phyloP scores from a whole-genome alignment of 2,329 filamentous ascomycete genomes.

The Lecanicillium sp. region DNA sequence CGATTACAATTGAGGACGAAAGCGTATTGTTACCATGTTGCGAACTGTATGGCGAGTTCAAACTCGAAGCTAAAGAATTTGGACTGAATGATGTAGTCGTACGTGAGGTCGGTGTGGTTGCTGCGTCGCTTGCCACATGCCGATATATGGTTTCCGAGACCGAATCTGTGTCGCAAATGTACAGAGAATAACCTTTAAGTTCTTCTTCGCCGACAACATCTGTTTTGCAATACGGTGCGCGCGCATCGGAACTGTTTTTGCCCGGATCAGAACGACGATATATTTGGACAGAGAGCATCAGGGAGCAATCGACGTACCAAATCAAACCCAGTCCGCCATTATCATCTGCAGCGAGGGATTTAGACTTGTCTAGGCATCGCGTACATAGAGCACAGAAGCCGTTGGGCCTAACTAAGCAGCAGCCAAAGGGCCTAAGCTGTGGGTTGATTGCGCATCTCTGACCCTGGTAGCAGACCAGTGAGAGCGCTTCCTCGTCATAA shows the following conservation, averaged over 20 bases:
- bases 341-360: background rate
- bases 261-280: background rate
- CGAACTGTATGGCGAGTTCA: background rate
- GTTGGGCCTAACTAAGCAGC: background rate
- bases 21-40: background rate
- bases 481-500: background rate
- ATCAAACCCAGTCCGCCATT: background rate
- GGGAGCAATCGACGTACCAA: background rate
- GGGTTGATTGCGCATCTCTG: background rate
- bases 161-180: conserved; percentile 18
- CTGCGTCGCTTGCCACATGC: conserved; percentile 10
- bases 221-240: conserved; percentile 20
- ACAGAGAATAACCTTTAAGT: conserved; percentile 18
- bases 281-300: too few relatives aligned
- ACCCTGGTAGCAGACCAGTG: background rate
- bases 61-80: background rate
- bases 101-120: background rate
- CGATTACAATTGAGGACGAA: background rate
- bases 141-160: conserved; percentile 17
- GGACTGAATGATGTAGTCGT: background rate
- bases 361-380: background rate
- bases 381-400: background rate
- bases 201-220: conserved; percentile 16
- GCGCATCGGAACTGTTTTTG: background rate
- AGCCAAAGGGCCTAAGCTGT: background rate